phyloP scores from a whole-genome alignment of 2,329 filamentous ascomycete genomes.

The Hortaea werneckii region DNA sequence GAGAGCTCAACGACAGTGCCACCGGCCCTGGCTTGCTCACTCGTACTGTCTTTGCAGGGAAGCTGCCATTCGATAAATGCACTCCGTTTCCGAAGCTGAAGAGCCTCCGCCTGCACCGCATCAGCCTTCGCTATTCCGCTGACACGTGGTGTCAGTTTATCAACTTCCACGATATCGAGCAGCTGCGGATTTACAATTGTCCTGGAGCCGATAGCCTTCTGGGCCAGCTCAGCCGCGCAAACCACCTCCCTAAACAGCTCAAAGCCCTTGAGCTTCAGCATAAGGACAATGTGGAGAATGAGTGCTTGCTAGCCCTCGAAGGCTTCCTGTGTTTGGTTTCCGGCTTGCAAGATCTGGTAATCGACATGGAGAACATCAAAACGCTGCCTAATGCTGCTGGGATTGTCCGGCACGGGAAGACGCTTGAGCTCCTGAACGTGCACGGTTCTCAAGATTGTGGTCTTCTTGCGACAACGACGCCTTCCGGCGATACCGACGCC shows the following conservation, averaged over 20 bases:
- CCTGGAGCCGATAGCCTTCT: constrained; percentile 37
- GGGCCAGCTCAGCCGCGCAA: constrained; percentile 37
- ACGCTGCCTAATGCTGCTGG: constrained; percentile 32
- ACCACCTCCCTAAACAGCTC: constrained; percentile 34
- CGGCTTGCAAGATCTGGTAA: constrained; percentile 33
- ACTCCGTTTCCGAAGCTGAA: constrained; percentile 33
- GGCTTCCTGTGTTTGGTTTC: constrained; percentile 38
- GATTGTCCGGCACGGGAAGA: constrained; percentile 37
- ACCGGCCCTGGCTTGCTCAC: constrained; percentile 38
- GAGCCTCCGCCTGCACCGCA: constrained; percentile 35
- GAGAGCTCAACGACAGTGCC: constrained; percentile 38
- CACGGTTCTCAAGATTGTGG: constrained; percentile 25
- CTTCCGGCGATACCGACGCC: constrained; percentile 17
- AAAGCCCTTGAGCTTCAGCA: constrained; percentile 39
- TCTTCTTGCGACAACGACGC: neutral
- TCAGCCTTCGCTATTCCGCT: constrained; percentile 37
- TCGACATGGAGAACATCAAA: constrained; percentile 35
- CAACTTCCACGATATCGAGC: constrained; percentile 34
- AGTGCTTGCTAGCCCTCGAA: constrained; percentile 37
- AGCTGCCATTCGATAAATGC: constrained; percentile 38
- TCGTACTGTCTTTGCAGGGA: constrained; percentile 36
- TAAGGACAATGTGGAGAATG: constrained; percentile 38
- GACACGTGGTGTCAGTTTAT: constrained; percentile 40
- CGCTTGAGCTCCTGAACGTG: constrained; percentile 34
- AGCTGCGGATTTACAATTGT: constrained; percentile 35